Conservation (phyloP, 2,329 filamentous ascomycete species). For the Colletotrichum scovillei region DNA sequence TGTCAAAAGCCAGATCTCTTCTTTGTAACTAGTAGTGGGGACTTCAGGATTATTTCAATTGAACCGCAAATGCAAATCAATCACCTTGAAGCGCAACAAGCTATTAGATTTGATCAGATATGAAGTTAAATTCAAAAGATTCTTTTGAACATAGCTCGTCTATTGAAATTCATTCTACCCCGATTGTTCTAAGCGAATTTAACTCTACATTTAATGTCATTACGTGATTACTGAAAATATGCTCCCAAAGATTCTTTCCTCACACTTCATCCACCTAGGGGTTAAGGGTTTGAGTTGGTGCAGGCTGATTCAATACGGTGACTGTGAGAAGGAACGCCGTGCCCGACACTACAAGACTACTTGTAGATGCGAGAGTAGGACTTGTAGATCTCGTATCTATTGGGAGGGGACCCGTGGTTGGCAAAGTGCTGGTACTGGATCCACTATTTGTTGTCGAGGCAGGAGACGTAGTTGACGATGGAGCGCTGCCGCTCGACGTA, state of each 20-base stretch:
- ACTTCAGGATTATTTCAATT: too few species aligned
- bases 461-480: neutral
- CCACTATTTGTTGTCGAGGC: neutral
- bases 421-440: neutral
- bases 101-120: accelerated
- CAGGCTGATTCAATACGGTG: neutral
- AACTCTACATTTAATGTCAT: neutral
- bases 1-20: too few species aligned
- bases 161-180: accelerated
- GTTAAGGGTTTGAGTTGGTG: neutral
- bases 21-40: too few species aligned
- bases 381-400: too few species aligned
- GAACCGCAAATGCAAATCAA: too few species aligned
- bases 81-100: too few species aligned
- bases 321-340: neutral
- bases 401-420: neutral
- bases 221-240: neutral
- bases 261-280: neutral
- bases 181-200: neutral
- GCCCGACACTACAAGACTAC: neutral
- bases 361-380: neutral
- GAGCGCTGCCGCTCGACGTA: too few species aligned
- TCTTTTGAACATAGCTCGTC: too few species aligned
- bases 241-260: neutral
- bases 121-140: too few species aligned